These are phyloP conservation scores for Scorias spongiosa DNA, from an alignment of 2,329 filamentous ascomycete genomes.

Conservation along the genomic window DNA sequence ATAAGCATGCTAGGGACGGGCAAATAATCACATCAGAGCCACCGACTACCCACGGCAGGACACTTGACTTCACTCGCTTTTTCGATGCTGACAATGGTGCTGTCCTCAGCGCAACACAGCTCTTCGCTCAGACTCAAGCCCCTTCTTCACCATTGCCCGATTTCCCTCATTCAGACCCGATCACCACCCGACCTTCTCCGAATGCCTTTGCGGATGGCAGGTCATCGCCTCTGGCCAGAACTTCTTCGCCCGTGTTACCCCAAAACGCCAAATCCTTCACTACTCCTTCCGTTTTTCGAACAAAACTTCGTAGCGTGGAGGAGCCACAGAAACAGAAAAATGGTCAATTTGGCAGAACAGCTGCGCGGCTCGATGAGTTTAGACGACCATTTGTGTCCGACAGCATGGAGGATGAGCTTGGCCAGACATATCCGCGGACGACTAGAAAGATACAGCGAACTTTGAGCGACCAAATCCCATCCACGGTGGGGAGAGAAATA, in stretches of 20 bases:
- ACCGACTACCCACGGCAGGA: constrained; percentile 23
- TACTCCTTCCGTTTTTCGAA: constrained; percentile 21
- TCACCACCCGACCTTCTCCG: constrained; percentile 31
- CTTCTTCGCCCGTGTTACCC: constrained; percentile 25
- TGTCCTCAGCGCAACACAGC: constrained; percentile 28
- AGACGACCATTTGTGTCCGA: too few relatives aligned
- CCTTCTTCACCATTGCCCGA: constrained; percentile 27
- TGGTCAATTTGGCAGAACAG: constrained; percentile 8
- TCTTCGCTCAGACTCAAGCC: constrained; percentile 31
- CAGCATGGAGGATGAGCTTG: too few relatives aligned
- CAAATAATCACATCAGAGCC: constrained; percentile 24
- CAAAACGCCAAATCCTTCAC: constrained; percentile 12
- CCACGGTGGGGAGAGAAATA: neutral
- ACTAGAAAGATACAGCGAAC: constrained; percentile 4
- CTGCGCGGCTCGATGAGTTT: neutral
- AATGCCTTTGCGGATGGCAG: constrained; percentile 18
- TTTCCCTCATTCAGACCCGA: constrained; percentile 25
- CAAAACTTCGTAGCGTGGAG: constrained; percentile 29
- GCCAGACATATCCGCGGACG: too few relatives aligned
- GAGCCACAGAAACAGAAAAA: constrained; percentile 28
- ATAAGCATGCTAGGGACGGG: constrained; percentile 25
- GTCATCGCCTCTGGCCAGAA: constrained; percentile 18
- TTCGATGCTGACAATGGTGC: constrained; percentile 21
- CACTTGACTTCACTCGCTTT: constrained; percentile 26
- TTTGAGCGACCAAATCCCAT: constrained; percentile 10